A percentile compares a stretch with the other conserved stretches of the same genome.
Conservation (phyloP, 805 yeast genomes). For the Barnettozyma vustinii region DNA sequence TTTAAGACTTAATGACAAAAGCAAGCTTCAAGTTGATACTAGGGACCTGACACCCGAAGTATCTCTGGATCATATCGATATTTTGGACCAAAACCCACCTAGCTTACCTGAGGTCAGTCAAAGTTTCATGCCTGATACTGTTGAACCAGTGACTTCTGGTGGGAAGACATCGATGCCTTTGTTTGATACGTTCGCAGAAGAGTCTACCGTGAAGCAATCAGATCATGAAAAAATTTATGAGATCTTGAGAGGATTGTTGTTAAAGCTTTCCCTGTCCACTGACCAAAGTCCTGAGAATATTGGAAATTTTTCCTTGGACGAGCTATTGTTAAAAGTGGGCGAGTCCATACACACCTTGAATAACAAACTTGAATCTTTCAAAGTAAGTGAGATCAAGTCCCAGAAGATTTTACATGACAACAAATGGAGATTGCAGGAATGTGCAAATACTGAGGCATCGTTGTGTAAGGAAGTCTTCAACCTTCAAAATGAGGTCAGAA, state of each 20-base stretch:
- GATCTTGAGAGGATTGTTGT: background rate
- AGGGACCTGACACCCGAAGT: constrained; percentile 10
- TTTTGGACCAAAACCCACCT: constrained; percentile 22
- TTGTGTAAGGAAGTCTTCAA: background rate
- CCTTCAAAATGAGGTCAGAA: background rate
- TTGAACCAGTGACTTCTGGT: background rate
- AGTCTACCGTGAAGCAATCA: background rate
- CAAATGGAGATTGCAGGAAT: background rate
- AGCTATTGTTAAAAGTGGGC: background rate
- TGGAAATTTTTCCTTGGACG: background rate
- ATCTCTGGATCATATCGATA: constrained; percentile 22
- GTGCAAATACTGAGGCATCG: background rate
- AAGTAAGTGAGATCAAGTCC: constrained; percentile 6
- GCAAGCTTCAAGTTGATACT: background rate
- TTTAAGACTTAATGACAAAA: background rate
- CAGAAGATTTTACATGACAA: constrained; percentile 7
- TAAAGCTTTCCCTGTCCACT: background rate
- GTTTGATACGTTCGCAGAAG: constrained; percentile 1
- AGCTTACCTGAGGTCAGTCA: constrained; percentile 8
- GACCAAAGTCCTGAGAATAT: background rate
- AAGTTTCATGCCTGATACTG: background rate
- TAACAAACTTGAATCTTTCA: background rate
- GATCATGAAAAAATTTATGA: background rate
- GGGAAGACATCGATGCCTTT: constrained; percentile 1
- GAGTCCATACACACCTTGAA: background rate